These are phyloP conservation scores for Colletotrichum cordylinicola DNA, from an alignment of 2,329 filamentous ascomycete species.

Conservation along the genomic window DNA sequence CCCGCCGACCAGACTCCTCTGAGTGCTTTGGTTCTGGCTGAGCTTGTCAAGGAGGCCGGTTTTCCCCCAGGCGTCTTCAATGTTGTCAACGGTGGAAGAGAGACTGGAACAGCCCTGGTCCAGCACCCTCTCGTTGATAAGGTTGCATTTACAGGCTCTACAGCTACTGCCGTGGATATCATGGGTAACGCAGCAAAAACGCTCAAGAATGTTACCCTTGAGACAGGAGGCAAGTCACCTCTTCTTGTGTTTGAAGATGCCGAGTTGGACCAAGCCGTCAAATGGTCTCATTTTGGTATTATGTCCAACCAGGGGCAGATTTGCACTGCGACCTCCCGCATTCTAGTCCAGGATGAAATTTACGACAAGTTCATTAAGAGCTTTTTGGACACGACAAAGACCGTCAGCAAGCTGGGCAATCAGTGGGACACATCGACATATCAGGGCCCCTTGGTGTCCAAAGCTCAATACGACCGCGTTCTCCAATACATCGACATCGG, in stretches of 20 bases:
- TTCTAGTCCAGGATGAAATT: conserved; percentile 32
- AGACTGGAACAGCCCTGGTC: conserved; percentile 72
- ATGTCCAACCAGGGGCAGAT: background rate
- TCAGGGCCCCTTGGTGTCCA: conserved; percentile 77
- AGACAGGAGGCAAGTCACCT: conserved; percentile 71
- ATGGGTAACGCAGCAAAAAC: conserved; percentile 75
- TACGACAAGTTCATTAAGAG: conserved; percentile 67
- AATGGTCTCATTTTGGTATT: conserved; percentile 46
- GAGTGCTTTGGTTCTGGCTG: conserved; percentile 52
- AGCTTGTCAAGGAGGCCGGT: conserved; percentile 74
- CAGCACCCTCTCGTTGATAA: conserved; percentile 76
- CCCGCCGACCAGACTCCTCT: background rate
- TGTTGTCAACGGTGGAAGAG: conserved; percentile 74
- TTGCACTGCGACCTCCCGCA: background rate
- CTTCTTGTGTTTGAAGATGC: conserved; percentile 70
- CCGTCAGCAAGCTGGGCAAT: conserved; percentile 49
- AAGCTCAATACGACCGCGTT: conserved; percentile 72
- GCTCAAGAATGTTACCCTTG: conserved; percentile 70
- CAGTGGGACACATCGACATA: conserved; percentile 73
- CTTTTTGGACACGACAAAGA: conserved; percentile 45
- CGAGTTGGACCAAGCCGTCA: conserved; percentile 71
- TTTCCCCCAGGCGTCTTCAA: conserved; percentile 83
- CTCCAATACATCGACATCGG: conserved; percentile 73
- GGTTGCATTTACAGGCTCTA: conserved; percentile 81
- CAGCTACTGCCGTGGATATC: conserved; percentile 72